Base-by-base conservation (phyloP, 495 filamentous ascomycete genomes). In the Hypoxylon trugodes region DNA sequence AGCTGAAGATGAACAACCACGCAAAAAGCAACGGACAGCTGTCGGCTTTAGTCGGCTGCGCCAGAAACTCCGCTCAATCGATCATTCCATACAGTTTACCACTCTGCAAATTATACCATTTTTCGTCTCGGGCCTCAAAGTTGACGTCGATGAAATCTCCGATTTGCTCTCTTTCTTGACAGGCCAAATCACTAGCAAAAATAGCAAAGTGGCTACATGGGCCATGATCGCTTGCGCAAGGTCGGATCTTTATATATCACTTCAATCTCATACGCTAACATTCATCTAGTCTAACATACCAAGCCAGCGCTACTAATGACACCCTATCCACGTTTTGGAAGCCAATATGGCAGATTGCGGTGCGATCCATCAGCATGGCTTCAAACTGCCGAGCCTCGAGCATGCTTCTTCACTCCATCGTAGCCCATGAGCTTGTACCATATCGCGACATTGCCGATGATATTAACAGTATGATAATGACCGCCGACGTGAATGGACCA, bases 101-200 rank as follows among this genome's bases (percentile, higher is more conserved):
- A 88, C 89, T 30, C 75, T 98, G 19, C 92, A 97, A 62, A 77
- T 91, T n/a, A 66, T 96, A 16, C 85, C 89, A 0, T 96, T 97
- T 65, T 78, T 92, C 22, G 70, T 82, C 21, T 77, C 51, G n/a
- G 40, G 56, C 61, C 40, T 75, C 67, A 22, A 54, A 50, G 63
- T 72, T 24, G 56, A 61, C 12, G 61, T 74, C n/a, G 74, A 76
- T 28, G 77, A 82, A 18, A 64, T 80, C n/a, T 58, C 68, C 1
- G 72, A 76, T 13, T 56, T 73, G 1, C 47, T 84, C 15, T 63
- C 51, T 2, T 77, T 73, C 25, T 59, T 81, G 43, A 63, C 67
- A 35, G 61, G 54, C 18, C 74, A 73, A 33, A 63, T 73, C n/a
- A 73, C 66, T 16, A 71, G 72, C 33, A 77, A 81, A 55, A 64